Evolutionary conservation across 495 filamentous ascomycete species (phyloP), one percentile per base, ranked within the genome.

Genomic region (Lepraria neglecta): DNA sequence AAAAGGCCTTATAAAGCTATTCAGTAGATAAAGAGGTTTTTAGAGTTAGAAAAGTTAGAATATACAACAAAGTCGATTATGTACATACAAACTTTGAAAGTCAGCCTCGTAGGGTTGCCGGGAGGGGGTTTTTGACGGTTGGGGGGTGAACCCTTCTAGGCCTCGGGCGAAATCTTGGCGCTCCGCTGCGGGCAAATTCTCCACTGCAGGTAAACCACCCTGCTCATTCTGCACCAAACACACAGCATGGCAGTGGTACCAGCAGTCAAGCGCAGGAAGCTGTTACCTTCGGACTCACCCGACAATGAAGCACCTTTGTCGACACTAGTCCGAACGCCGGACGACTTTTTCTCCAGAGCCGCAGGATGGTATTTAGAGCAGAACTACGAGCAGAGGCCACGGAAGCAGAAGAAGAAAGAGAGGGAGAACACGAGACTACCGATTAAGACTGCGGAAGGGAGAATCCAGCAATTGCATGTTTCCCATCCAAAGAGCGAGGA

Each of bases 361-460:
- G 72, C 77, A 44, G 74, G 80, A 70, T 97, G 94, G 94, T 82
- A 95, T 70, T 79, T 95, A 51, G 94, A 98, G 73, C 87, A 97
- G 66, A 84, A 87, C 67, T 98, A 97, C 78, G 92, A 96, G 73
- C 80, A 80, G 45, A 83, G 81, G 64, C 85, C 87, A 30, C 80
- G 90, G 64, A 91, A 94, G 68, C 83, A 82, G 71, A 85, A 82
- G 42, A 82, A 78, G 69, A 87, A 90, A 68, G 78, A 84, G 46
- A 84, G 85, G 63, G 87, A 91, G 63, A 84, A 68, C 64, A 89
- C 83, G 28, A 80, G 87, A 68, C 77, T 97, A 38, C 94, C 91
- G 5, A 89, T 97, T 51, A 94, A 90, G 73, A 95, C 88, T 3
- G 77, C 82, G 0, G 84, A 87, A 62, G 90, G 88, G 3, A 80